phyloP scores from a whole-genome alignment of 768 basidiomycete species.

The Phylloporus rhodoxanthus region DNA sequence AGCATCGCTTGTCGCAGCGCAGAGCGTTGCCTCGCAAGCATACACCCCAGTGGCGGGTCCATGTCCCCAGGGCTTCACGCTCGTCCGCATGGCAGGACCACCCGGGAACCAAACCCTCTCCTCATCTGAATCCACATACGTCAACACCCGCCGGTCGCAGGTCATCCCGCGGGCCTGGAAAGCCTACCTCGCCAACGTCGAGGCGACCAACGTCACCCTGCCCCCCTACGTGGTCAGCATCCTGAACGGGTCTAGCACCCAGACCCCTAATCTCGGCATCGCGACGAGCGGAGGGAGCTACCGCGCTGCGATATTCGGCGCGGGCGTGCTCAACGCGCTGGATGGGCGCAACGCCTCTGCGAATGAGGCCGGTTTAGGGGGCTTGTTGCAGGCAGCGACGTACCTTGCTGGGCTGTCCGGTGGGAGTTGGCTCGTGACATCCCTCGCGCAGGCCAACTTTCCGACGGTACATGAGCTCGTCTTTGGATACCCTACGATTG shows the following conservation, averaged over 20 bases:
- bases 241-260: constrained; percentile 13
- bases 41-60: constrained; percentile 20
- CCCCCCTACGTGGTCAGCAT: constrained; percentile 34
- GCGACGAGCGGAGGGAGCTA: constrained; percentile 54
- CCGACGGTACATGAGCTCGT: constrained; percentile 35
- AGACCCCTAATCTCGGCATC: constrained; percentile 39
- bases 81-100: constrained; percentile 28
- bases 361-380: constrained; percentile 39
- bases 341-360: constrained; percentile 46
- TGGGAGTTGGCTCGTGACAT: constrained; percentile 36
- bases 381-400: constrained; percentile 46
- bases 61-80: constrained; percentile 22
- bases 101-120: constrained; percentile 32
- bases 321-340: constrained; percentile 43
- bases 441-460: constrained; percentile 38
- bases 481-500: constrained; percentile 26
- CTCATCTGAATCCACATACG: constrained; percentile 32
- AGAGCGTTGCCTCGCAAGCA: constrained; percentile 22
- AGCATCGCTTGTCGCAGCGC: constrained; percentile 12
- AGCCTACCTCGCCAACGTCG: constrained; percentile 35
- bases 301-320: constrained; percentile 50
- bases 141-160: constrained; percentile 28
- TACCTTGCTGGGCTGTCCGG: constrained; percentile 52
- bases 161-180: constrained; percentile 38
- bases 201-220: constrained; percentile 24